These are phyloP conservation scores for Lachancea cidri DNA, from an alignment of 805 yeast species.

Conservation along the genomic window DNA sequence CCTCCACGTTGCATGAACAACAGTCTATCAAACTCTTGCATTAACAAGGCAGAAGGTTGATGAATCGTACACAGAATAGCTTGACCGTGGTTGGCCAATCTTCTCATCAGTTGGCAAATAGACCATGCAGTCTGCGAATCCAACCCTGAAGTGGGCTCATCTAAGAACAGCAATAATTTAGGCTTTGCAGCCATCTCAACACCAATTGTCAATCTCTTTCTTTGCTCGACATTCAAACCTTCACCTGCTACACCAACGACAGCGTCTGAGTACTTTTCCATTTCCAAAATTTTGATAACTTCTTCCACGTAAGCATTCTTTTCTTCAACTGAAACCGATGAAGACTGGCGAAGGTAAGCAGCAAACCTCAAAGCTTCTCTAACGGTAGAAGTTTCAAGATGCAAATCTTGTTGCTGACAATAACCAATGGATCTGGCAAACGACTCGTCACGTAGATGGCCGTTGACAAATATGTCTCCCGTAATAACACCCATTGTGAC, in stretches of 20 bases:
- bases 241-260: slow-evolving; percentile 71
- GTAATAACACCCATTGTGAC: slow-evolving; percentile 65
- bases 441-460: slow-evolving; percentile 54
- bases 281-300: slow-evolving; percentile 59
- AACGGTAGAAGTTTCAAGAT: slow-evolving; percentile 62
- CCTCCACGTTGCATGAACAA: slow-evolving; percentile 72
- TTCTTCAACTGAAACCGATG: slow-evolving; percentile 48
- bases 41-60: slow-evolving; percentile 68
- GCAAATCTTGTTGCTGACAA: slow-evolving; percentile 78
- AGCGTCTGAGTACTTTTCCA: slow-evolving; percentile 71
- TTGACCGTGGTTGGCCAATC: slow-evolving; percentile 66
- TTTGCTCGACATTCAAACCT: slow-evolving; percentile 65
- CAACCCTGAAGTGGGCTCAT: slow-evolving; percentile 71
- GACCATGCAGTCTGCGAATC: slow-evolving; percentile 68
- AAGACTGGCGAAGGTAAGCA: slow-evolving; percentile 67
- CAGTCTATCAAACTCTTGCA: slow-evolving; percentile 63
- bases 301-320: slow-evolving; percentile 66
- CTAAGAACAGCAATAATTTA: slow-evolving; percentile 53
- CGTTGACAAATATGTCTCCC: slow-evolving; percentile 70
- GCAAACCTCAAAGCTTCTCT: slow-evolving; percentile 70
- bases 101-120: slow-evolving; percentile 59
- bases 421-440: slow-evolving; percentile 77
- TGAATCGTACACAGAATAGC: slow-evolving; percentile 73
- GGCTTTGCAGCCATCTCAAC: slow-evolving; percentile 71
- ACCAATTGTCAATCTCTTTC: slow-evolving; percentile 64